Conservation (phyloP, 768 basidiomycete species). For the Floccularia luteovirens region DNA sequence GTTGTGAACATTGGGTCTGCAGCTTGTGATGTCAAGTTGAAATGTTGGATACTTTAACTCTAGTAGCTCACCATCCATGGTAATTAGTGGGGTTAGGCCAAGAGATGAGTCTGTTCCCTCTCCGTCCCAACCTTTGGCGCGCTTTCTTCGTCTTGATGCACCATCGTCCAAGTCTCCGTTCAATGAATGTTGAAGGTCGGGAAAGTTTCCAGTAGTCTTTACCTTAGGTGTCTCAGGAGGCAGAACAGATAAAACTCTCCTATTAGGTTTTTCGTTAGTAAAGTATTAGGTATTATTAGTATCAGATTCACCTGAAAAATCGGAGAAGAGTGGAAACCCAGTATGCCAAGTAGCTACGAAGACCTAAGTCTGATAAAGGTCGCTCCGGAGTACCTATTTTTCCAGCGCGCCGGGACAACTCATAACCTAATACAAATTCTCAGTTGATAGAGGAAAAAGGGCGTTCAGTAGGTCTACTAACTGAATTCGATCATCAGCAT, state of each 20-base stretch:
- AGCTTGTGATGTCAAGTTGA: neutral
- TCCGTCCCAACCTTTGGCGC: slow-evolving; percentile 70
- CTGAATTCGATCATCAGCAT: slow-evolving; percentile 98
- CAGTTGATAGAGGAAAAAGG: neutral
- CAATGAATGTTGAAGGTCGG: slow-evolving; percentile 28
- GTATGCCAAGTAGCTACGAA: slow-evolving; percentile 83
- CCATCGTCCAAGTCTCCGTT: slow-evolving; percentile 20
- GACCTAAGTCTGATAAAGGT: slow-evolving; percentile 88
- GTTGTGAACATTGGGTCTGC: slow-evolving; percentile 47
- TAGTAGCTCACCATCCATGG: slow-evolving; percentile 36
- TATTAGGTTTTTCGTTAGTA: slow-evolving; percentile 8
- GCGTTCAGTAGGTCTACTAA: slow-evolving; percentile 27
- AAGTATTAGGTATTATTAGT: neutral
- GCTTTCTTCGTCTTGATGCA: slow-evolving; percentile 30
- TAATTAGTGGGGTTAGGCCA: slow-evolving; percentile 21
- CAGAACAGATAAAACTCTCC: slow-evolving; percentile 53
- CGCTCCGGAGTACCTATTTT: slow-evolving; percentile 91
- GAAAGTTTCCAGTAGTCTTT: slow-evolving; percentile 33
- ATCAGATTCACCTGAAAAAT: slow-evolving; percentile 57
- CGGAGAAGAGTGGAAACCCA: slow-evolving; percentile 83
- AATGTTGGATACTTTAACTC: too few species aligned
- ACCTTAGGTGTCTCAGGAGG: slow-evolving; percentile 44
- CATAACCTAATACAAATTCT: slow-evolving; percentile 60
- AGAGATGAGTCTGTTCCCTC: slow-evolving; percentile 36
- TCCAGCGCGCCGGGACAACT: slow-evolving; percentile 72